A percentile compares a stretch with the other conserved stretches of the same genome.
Evolutionary conservation across 495 filamentous ascomycete species (phyloP).

Genomic region (Penicillium salamii): DNA sequence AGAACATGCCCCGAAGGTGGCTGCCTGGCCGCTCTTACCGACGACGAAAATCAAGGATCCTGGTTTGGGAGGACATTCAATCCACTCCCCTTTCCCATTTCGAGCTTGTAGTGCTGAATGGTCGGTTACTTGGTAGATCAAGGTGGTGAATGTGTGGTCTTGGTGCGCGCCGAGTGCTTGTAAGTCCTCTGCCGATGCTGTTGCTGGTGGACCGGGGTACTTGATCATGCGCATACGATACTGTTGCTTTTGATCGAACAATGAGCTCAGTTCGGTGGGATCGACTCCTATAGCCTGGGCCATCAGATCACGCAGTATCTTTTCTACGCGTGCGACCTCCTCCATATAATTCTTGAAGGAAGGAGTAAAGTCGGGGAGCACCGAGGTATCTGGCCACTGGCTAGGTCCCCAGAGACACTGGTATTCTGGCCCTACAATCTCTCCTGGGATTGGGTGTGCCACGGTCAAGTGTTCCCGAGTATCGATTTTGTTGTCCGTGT

Average conservation of each 20-base stretch:
- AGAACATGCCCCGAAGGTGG: neutral
- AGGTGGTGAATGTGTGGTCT: neutral
- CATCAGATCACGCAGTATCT: neutral
- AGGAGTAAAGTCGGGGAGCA: neutral
- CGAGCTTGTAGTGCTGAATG: neutral
- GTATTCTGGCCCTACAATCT: neutral
- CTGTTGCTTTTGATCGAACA: neutral
- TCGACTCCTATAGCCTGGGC: neutral
- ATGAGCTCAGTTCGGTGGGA: neutral
- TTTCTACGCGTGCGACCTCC: neutral
- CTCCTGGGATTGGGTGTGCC: neutral
- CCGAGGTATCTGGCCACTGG: neutral
- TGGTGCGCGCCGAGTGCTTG: neutral
- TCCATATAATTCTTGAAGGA: neutral
- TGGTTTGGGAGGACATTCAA: neutral
- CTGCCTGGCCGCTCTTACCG: neutral
- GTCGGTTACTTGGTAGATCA: neutral
- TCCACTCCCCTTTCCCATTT: neutral
- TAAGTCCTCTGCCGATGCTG: neutral
- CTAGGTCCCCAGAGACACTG: neutral
- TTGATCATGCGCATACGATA: neutral
- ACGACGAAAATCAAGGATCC: neutral
- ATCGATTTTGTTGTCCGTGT: neutral
- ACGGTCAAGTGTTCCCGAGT: neutral
- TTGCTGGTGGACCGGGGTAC: neutral